These are phyloP conservation scores for Microbotryum lychnidis-dioicae DNA, from an alignment of 1,284 basidiomycete genomes.

Conservation along the genomic window DNA sequence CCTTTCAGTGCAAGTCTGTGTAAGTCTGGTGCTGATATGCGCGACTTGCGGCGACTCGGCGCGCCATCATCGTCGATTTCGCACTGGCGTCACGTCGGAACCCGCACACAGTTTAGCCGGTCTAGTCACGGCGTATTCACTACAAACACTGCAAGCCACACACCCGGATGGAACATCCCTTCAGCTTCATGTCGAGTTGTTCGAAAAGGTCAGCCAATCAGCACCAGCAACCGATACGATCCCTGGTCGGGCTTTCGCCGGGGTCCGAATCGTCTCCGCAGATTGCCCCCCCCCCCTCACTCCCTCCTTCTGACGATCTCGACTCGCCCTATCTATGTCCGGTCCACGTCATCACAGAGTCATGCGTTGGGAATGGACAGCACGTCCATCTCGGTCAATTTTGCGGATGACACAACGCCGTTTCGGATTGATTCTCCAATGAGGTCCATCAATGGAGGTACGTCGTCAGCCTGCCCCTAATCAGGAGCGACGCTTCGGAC, in stretches of 20 bases:
- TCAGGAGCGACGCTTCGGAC: neutral
- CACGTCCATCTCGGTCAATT: constrained; percentile 14
- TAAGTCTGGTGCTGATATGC: neutral
- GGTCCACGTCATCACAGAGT: constrained; percentile 4
- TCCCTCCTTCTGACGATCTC: neutral
- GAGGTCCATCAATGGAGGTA: constrained; percentile 67
- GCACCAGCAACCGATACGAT: neutral
- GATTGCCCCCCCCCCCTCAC: neutral
- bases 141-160: constrained; percentile 40
- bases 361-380: constrained; percentile 24
- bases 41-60: neutral
- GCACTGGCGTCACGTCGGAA: too few relatives aligned
- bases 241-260: neutral
- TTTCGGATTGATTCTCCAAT: constrained; percentile 62
- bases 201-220: constrained; percentile 55
- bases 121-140: constrained; percentile 56
- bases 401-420: constrained; percentile 39
- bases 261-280: neutral
- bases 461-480: constrained; percentile 16
- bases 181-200: constrained; percentile 57
- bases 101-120: constrained; percentile 51
- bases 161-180: constrained; percentile 38
- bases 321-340: neutral
- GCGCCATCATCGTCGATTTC: neutral
- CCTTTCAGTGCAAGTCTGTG: neutral